Evolutionary conservation across 78 protist genomes (phyloP).

Genomic region (Carpediemonas membranifera): DNA sequence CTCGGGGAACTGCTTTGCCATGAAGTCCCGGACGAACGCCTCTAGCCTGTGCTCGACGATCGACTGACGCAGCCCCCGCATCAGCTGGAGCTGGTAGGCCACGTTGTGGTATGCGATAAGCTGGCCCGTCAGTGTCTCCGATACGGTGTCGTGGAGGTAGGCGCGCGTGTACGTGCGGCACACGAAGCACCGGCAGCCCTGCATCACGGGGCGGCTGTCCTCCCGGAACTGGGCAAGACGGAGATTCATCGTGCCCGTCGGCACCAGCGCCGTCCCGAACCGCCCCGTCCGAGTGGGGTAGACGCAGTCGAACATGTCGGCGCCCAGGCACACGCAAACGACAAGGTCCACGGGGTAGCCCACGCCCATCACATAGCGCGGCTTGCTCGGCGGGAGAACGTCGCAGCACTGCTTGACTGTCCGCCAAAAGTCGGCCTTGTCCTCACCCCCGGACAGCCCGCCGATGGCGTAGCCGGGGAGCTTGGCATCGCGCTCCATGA

Average conservation of each 20-base stretch:
- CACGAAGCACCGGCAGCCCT: slow-evolving; percentile 1
- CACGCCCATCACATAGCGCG: slow-evolving; percentile 87
- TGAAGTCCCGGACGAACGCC: background rate
- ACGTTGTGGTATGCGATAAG: slow-evolving; percentile 7
- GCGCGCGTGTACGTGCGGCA: background rate
- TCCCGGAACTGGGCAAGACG: background rate
- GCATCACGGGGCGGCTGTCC: slow-evolving; percentile 14
- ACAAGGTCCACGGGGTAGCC: slow-evolving; percentile 69
- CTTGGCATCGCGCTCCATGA: background rate
- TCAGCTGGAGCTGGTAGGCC: background rate
- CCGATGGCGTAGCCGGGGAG: slow-evolving; percentile 90
- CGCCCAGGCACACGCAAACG: slow-evolving; percentile 83
- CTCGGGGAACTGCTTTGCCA: background rate
- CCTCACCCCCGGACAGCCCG: slow-evolving; percentile 84
- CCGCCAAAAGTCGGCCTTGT: slow-evolving; percentile 65
- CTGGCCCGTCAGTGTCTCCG: background rate
- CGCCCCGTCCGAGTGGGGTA: slow-evolving; percentile 66
- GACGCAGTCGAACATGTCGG: slow-evolving; percentile 95
- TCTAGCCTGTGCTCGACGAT: background rate
- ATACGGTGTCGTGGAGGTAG: background rate
- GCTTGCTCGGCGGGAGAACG: slow-evolving; percentile 58
- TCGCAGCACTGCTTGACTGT: slow-evolving; percentile 51
- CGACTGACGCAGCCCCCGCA: background rate
- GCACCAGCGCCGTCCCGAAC: slow-evolving; percentile 29
- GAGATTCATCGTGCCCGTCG: slow-evolving; percentile 18